Conservation (phyloP, 1,139 yeast species). For the Lodderomyces beijingensis region DNA sequence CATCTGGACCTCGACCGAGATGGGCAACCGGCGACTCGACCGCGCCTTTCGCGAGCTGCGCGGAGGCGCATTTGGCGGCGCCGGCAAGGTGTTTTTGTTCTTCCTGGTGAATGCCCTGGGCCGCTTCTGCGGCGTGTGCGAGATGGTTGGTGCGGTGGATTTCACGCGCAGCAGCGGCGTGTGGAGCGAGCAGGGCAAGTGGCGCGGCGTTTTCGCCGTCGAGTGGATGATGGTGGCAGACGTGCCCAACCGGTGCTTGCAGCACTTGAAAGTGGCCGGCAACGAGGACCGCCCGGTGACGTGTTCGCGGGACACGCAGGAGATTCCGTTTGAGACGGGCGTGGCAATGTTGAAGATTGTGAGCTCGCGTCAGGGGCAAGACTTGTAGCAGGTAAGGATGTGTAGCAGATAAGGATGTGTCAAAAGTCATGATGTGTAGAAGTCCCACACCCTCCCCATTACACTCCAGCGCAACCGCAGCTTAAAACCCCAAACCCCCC, state of each 20-base stretch:
- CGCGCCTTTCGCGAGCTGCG: conserved; percentile 19
- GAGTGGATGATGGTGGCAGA: conserved; percentile 51
- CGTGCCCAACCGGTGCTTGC: conserved; percentile 44
- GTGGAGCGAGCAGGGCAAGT: conserved; percentile 47
- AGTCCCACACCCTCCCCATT: not conserved
- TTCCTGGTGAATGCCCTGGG: conserved; percentile 61
- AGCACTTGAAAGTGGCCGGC: conserved; percentile 38
- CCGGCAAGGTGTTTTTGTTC: conserved; percentile 28
- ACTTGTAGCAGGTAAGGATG: too few species aligned
- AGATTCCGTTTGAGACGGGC: conserved; percentile 42
- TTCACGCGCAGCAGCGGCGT: conserved; percentile 34
- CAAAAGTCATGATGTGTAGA: not conserved
- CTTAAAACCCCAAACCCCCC: not conserved
- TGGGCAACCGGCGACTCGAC: conserved; percentile 51
- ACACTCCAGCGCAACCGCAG: not conserved
- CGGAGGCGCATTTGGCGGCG: conserved; percentile 5
- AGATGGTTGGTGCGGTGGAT: conserved; percentile 42
- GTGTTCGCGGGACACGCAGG: conserved; percentile 60
- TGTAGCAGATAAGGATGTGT: too few species aligned
- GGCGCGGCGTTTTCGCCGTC: conserved; percentile 51
- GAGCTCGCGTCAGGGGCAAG: conserved; percentile 21
- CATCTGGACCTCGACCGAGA: conserved; percentile 58
- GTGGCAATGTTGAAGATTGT: conserved; percentile 46
- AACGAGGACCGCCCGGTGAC: conserved; percentile 53
- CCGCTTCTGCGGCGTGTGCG: conserved; percentile 59